Conservation (phyloP, 2,329 filamentous ascomycete species). For the Aphanoascus verrucosus region DNA sequence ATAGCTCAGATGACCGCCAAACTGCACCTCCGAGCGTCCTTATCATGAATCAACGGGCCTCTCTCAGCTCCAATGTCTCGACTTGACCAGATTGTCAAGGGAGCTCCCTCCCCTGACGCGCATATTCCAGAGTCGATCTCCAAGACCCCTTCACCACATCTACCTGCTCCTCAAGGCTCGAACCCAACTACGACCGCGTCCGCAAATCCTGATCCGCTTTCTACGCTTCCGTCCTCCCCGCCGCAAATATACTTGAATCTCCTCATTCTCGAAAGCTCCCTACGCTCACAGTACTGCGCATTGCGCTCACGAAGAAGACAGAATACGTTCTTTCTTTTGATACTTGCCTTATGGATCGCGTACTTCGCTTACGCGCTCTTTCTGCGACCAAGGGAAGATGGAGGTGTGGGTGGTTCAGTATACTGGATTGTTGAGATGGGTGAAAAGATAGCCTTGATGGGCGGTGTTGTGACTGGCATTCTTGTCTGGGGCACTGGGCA, state of each 20-base stretch:
- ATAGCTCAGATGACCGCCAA: background rate
- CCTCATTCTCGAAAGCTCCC: constrained; percentile 85
- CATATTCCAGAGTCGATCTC: constrained; percentile 36
- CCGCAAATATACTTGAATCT: constrained; percentile 98
- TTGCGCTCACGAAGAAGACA: constrained; percentile 78
- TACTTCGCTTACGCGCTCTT: constrained; percentile 86
- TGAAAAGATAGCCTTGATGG: constrained; percentile 85
- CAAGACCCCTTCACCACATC: constrained; percentile 27
- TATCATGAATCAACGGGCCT: constrained; percentile 32
- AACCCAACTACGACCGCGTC: constrained; percentile 8
- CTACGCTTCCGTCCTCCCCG: constrained; percentile 74
- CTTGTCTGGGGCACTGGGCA: constrained; percentile 92
- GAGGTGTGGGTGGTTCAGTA: constrained; percentile 81
- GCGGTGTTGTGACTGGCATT: constrained; percentile 73
- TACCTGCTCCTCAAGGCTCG: constrained; percentile 3
- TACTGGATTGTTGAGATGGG: constrained; percentile 92
- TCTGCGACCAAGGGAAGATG: constrained; percentile 91
- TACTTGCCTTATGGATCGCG: constrained; percentile 68
- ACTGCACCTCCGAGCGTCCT: background rate
- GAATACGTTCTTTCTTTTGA: constrained; percentile 80
- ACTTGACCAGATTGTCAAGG: constrained; percentile 87
- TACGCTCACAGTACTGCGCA: constrained; percentile 86
- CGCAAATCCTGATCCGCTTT: constrained; percentile 55
- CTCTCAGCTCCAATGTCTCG: constrained; percentile 42
- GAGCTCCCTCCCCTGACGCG: constrained; percentile 58